Evolutionary conservation across 148 eudicot species (phyloP).

Genomic region (Cornus controversa): DNA sequence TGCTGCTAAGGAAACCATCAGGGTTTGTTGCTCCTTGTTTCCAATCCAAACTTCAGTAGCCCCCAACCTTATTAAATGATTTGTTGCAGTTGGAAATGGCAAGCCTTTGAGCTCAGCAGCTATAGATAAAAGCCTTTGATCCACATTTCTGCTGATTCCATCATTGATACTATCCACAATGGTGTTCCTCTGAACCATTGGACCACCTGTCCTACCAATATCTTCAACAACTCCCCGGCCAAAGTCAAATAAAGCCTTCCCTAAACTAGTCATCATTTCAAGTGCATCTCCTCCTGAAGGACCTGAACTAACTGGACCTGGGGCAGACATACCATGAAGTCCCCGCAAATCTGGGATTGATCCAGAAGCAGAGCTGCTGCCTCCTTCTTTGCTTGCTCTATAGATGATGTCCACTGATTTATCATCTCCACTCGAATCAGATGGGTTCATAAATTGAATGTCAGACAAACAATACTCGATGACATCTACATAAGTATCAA

Average conservation of each 20-base stretch:
- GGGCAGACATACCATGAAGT: conserved; percentile 49
- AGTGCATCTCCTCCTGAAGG: conserved; percentile 76
- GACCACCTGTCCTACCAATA: conserved; percentile 76
- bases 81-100: conserved; percentile 84
- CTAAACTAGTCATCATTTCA: conserved; percentile 84
- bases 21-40: conserved; percentile 68
- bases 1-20: conserved; percentile 68
- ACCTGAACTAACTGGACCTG: conserved; percentile 42
- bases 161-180: conserved; percentile 32
- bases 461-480: conserved; percentile 97
- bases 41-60: conserved; percentile 84
- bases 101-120: conserved; percentile 82
- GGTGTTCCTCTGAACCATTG: conserved; percentile 52
- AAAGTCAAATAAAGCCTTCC: conserved; percentile 86
- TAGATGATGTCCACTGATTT: conserved; percentile 26
- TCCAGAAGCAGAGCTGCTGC: conserved; percentile 36
- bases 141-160: conserved; percentile 33
- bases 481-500: conserved; percentile 82
- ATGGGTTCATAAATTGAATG: conserved; percentile 44
- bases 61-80: conserved; percentile 58
- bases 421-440: conserved; percentile 30
- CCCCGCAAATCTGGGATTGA: conserved; percentile 50
- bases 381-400: conserved; percentile 29
- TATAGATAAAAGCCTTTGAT: conserved; percentile 41
- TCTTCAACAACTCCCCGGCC: conserved; percentile 98